Evolutionary conservation across 2,329 filamentous ascomycete species (phyloP), one percentile per base, ranked within the genome.

Genomic region (Pseudopyrenochaeta lycopersici): DNA sequence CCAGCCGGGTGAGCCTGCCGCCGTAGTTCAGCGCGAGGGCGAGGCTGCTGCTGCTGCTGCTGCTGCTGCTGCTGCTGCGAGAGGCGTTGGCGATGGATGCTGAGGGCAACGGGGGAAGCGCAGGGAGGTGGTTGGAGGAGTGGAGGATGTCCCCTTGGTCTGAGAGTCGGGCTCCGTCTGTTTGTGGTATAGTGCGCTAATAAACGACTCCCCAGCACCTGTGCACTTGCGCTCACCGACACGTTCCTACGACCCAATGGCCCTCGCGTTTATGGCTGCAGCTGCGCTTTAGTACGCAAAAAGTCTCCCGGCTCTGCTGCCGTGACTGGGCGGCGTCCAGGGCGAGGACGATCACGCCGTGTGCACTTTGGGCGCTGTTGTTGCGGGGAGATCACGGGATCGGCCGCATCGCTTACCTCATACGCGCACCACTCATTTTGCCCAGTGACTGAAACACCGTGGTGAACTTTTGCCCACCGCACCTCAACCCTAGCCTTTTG

Each of bases 1-100:
- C 66, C 66, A 68, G 64, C 65, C 63, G 60, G 61, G 59, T 52
- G 58, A 56, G 56, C 52, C 63, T 60, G 61, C 60, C 66, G 62
- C 62, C 58, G 60, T 54, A 57, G 62, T 55, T 59, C 63, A 66
- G 66, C 61, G 59, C 69, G 62, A 65, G 47, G 38, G 60, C 59
- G 52, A 56, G 55, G 49, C 58, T 49, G 62, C 59, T 56, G 60
- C 56, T 49, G 62, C 59, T 56, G 60, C 56, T 54, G 66, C 60
- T 50, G 58, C 58, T 52, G 17, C 23, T 27, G 23, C 23, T 27
- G 23, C 23, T 27, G 23, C 23, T 27, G 66, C 63, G 62, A 59
- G 23, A 39, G 54, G 40, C 49, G 54, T 50, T 60, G 67, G 58
- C 65, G 58, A 63, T 66, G 64, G 64, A 35, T 36, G 54, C 56